phyloP scores from a whole-genome alignment of 805 yeast species.

The Candida namnaoensis region DNA sequence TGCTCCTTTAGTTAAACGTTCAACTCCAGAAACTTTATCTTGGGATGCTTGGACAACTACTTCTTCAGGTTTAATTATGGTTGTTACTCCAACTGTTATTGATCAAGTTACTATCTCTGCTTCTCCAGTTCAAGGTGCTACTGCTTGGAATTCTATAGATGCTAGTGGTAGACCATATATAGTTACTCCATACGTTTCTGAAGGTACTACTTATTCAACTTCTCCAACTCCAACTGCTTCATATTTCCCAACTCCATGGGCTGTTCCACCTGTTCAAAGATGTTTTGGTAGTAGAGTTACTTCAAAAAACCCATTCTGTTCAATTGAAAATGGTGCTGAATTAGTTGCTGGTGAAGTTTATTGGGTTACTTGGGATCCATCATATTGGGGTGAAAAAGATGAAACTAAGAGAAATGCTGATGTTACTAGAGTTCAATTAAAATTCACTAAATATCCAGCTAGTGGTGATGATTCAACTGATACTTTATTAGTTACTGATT shows the following conservation, averaged over 20 bases:
- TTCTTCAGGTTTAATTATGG: slow-evolving; percentile 21
- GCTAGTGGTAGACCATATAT: slow-evolving; percentile 33
- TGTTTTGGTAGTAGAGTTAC: slow-evolving; percentile 32
- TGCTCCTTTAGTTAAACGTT: slow-evolving; percentile 15
- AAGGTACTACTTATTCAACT: slow-evolving; percentile 24
- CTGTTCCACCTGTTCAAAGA: slow-evolving; percentile 34
- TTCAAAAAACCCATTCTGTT: slow-evolving; percentile 32
- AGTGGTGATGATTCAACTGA: slow-evolving; percentile 16
- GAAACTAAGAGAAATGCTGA: slow-evolving; percentile 4
- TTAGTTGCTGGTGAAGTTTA: slow-evolving; percentile 37
- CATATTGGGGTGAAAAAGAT: slow-evolving; percentile 28
- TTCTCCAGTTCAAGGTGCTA: slow-evolving; percentile 27
- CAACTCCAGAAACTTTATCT: slow-evolving; percentile 10
- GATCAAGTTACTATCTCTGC: slow-evolving; percentile 35
- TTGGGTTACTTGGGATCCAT: slow-evolving; percentile 41
- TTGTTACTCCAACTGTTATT: slow-evolving; percentile 44
- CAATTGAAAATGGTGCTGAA: slow-evolving; percentile 30
- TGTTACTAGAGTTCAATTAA: slow-evolving; percentile 24
- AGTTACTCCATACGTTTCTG: slow-evolving; percentile 30
- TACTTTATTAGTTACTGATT: slow-evolving; percentile 23
- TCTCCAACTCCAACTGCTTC: slow-evolving; percentile 33
- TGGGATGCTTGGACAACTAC: slow-evolving; percentile 27
- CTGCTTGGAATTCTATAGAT: slow-evolving; percentile 36
- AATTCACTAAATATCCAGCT: slow-evolving; percentile 24
- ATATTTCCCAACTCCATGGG: slow-evolving; percentile 24